These are phyloP conservation scores for Sordariomycetes sp. DNA, from an alignment of 2,329 filamentous ascomycete species.

Conservation along the genomic window DNA sequence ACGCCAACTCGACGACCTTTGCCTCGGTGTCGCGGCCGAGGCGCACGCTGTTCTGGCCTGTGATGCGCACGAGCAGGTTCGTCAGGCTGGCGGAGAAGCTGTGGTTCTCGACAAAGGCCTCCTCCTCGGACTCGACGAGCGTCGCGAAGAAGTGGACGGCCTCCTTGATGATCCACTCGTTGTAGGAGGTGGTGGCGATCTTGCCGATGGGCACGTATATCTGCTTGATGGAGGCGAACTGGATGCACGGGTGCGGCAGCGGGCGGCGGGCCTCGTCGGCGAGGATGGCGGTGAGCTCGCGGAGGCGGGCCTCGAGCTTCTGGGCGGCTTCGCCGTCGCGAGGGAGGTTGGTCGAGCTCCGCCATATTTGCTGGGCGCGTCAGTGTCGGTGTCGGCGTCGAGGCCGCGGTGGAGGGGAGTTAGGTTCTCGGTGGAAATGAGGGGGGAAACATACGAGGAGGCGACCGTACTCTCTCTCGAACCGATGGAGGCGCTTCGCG, in stretches of 20 bases:
- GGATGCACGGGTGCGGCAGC: slow-evolving; percentile 80
- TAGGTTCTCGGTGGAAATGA: not conserved
- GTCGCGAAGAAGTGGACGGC: slow-evolving; percentile 80
- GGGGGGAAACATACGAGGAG: slow-evolving; percentile 33
- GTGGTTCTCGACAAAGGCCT: slow-evolving; percentile 80
- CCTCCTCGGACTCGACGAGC: slow-evolving; percentile 90
- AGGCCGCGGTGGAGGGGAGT: not conserved
- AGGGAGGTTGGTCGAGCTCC: slow-evolving; percentile 45
- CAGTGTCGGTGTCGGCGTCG: not conserved
- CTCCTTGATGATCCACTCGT: slow-evolving; percentile 75
- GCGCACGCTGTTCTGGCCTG: slow-evolving; percentile 49
- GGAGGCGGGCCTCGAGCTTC: slow-evolving; percentile 46
- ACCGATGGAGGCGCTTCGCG: slow-evolving; percentile 48
- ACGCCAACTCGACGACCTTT: slow-evolving; percentile 81
- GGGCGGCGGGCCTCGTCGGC: slow-evolving; percentile 82
- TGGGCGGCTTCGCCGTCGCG: slow-evolving; percentile 49
- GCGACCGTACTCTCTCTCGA: slow-evolving; percentile 52
- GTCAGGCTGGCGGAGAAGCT: slow-evolving; percentile 80
- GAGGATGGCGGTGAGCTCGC: slow-evolving; percentile 58
- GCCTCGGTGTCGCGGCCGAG: slow-evolving; percentile 72
- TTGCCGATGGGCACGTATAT: slow-evolving; percentile 84
- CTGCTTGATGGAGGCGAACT: slow-evolving; percentile 73
- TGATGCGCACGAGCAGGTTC: slow-evolving; percentile 69
- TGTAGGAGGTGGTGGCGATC: slow-evolving; percentile 72
- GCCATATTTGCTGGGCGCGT: slow-evolving; percentile 31